Conservation (phyloP, 106 monocot genomes). For the Vanilla planifolia region DNA sequence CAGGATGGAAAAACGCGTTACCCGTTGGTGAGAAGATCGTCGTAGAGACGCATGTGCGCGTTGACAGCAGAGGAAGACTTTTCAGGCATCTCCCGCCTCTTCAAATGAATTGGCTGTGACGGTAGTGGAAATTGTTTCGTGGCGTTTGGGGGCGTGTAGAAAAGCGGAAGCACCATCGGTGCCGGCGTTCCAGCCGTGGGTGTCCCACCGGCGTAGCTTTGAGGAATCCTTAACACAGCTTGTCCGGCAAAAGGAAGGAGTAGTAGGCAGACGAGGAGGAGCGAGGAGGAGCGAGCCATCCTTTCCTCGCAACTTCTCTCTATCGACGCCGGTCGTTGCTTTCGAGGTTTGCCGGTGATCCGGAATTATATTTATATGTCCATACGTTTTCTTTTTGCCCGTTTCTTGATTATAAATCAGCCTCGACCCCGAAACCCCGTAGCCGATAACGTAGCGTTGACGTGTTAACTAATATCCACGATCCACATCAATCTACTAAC, state of each 20-base stretch:
- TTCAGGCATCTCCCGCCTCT: slow-evolving; percentile 6
- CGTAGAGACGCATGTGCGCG: slow-evolving; percentile 62
- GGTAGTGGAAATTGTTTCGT: background rate
- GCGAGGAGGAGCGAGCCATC: background rate
- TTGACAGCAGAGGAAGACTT: slow-evolving; percentile 2
- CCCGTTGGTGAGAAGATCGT: slow-evolving; percentile 81
- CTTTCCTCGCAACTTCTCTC: background rate
- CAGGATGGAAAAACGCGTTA: slow-evolving; percentile 1
- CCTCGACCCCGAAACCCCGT: too few relatives aligned
- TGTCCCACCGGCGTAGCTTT: background rate
- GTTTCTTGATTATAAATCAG: too few relatives aligned
- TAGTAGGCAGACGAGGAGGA: slow-evolving; percentile 2
- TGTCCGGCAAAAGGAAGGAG: background rate
- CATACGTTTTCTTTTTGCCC: too few relatives aligned
- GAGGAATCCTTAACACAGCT: background rate
- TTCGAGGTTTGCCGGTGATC: too few relatives aligned
- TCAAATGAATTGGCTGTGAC: background rate
- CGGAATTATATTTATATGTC: too few relatives aligned
- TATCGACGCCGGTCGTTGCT: background rate
- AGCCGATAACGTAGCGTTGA: too few relatives aligned
- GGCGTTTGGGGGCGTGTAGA: slow-evolving; percentile 10
- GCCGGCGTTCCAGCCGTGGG: background rate
- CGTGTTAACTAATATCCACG: too few relatives aligned
- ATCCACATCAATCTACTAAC: too few relatives aligned
- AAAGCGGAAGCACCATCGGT: slow-evolving; percentile 25